phyloP scores from a whole-genome alignment of 176 grass and related monocot species.

The Eremochloa ophiuroides region DNA sequence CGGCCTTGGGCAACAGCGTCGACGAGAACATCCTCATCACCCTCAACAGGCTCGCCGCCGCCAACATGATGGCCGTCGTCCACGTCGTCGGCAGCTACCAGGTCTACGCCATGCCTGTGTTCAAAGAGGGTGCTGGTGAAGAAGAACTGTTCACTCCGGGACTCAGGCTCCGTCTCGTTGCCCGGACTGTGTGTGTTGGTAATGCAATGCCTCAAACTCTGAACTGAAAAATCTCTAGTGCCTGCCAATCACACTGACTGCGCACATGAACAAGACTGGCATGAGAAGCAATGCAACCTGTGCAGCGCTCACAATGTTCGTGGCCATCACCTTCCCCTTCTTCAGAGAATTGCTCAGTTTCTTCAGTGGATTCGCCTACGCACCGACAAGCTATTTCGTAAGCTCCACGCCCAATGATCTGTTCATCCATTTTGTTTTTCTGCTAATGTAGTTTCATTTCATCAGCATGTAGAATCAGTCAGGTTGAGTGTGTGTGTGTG shows the following conservation, averaged over 20 bases:
- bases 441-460: neutral
- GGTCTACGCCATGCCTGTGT: neutral
- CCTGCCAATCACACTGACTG: neutral
- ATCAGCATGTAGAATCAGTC: neutral
- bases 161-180: neutral
- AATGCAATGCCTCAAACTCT: neutral
- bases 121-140: neutral
- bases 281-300: neutral
- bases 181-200: neutral
- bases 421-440: neutral
- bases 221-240: neutral
- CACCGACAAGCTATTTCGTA: slow-evolving; percentile 80
- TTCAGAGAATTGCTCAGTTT: slow-evolving; percentile 75
- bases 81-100: slow-evolving; percentile 63
- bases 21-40: slow-evolving; percentile 63
- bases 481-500: too few relatives aligned
- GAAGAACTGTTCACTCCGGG: neutral
- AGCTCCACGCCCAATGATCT: neutral
- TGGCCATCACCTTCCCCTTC: slow-evolving; percentile 87
- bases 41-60: slow-evolving; percentile 52
- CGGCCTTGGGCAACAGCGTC: slow-evolving; percentile 54
- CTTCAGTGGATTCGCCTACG: slow-evolving; percentile 83
- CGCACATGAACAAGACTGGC: neutral
- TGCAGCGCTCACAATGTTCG: slow-evolving; percentile 94
- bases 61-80: slow-evolving; percentile 90